phyloP scores from a whole-genome alignment of 345 rosid genomes.

The Citrus reticulata region DNA sequence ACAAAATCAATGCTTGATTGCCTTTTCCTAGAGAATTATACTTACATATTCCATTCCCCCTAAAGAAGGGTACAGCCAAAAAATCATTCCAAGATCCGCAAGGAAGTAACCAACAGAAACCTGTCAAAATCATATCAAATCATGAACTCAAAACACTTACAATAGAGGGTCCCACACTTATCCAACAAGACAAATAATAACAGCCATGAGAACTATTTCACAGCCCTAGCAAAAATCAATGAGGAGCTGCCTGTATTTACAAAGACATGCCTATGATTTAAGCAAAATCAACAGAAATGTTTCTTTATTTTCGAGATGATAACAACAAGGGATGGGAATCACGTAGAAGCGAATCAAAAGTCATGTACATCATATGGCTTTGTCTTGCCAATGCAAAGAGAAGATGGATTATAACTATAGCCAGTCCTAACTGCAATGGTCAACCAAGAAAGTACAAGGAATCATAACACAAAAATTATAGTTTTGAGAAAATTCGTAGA shows the following conservation, averaged over 20 bases:
- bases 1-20: neutral
- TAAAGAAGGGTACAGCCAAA: constrained; percentile 78
- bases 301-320: neutral
- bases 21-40: constrained; percentile 2
- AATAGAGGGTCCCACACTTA: neutral
- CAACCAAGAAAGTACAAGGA: neutral
- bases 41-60: constrained; percentile 93
- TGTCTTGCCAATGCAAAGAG: neutral
- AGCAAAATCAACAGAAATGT: neutral
- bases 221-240: neutral
- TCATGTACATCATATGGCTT: neutral
- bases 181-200: neutral
- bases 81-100: constrained; percentile 72
- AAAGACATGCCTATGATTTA: neutral
- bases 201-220: neutral
- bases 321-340: neutral
- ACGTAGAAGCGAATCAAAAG: neutral
- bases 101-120: constrained; percentile 87
- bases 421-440: neutral
- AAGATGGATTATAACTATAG: neutral
- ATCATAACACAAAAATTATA: neutral
- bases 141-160: neutral
- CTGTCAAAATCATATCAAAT: constrained; percentile 34
- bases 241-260: neutral
- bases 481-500: neutral